phyloP scores from a whole-genome alignment of 768 basidiomycete genomes.

The Podaxis sp. region DNA sequence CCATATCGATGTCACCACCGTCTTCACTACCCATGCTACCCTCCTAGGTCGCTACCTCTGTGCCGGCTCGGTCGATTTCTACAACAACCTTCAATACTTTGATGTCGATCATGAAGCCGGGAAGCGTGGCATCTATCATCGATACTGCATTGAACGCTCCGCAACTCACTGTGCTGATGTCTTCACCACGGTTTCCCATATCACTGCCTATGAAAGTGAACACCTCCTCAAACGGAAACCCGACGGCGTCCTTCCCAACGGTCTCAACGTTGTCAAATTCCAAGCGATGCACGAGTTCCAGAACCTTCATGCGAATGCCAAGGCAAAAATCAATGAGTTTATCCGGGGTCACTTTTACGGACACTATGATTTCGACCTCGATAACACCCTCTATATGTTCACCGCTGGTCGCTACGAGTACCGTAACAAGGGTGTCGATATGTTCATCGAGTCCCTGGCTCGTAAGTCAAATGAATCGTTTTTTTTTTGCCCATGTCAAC shows the following conservation, averaged over 20 bases:
- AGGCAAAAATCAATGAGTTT: slow-evolving; percentile 99
- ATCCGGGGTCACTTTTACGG: slow-evolving; percentile 98
- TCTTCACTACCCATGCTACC: slow-evolving; percentile 98
- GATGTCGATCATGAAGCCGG: slow-evolving; percentile 99
- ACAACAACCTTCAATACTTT: slow-evolving; percentile 99
- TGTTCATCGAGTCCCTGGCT: slow-evolving; percentile 97
- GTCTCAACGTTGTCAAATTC: slow-evolving; percentile 98
- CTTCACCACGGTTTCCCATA: slow-evolving; percentile 96
- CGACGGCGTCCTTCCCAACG: slow-evolving; percentile 96
- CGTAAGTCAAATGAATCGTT: slow-evolving; percentile 39
- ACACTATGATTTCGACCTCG: slow-evolving; percentile 93
- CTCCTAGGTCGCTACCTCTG: slow-evolving; percentile 98
- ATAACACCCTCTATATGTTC: slow-evolving; percentile 92
- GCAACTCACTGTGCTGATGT: slow-evolving; percentile 96
- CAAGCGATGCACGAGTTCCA: slow-evolving; percentile 99
- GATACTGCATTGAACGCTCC: slow-evolving; percentile 95
- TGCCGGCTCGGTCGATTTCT: slow-evolving; percentile 97
- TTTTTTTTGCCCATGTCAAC: neutral
- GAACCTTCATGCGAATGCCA: slow-evolving; percentile 87
- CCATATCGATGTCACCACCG: slow-evolving; percentile 96
- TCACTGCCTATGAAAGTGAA: slow-evolving; percentile 96
- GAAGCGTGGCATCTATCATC: slow-evolving; percentile 97
- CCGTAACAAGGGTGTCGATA: slow-evolving; percentile 98
- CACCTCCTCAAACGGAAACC: slow-evolving; percentile 96
- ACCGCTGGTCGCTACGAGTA: slow-evolving; percentile 99